Conservation (phyloP, 148 eudicot genomes). For the Vaccinium corymbosum region DNA sequence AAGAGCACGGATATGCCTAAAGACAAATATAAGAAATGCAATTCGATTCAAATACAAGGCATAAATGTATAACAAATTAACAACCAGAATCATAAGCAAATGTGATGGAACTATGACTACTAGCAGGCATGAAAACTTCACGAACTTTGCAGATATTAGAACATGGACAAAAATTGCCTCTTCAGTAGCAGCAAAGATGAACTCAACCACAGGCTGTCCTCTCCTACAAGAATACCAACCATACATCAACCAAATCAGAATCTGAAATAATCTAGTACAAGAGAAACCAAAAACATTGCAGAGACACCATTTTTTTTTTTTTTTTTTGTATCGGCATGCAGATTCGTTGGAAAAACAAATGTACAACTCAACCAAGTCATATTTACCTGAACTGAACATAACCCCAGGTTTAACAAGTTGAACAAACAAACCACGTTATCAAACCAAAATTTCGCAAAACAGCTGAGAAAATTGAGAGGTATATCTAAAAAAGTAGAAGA, state of each 20-base stretch:
- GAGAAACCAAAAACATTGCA: not conserved
- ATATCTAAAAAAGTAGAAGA: not conserved
- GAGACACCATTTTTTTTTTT: not conserved
- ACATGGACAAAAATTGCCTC: constrained; percentile 86
- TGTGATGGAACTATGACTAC: not conserved
- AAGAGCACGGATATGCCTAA: constrained; percentile 81
- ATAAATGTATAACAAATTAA: not conserved
- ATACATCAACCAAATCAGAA: constrained; percentile 9
- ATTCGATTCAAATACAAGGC: not conserved
- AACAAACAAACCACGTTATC: not conserved
- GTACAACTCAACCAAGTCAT: not conserved
- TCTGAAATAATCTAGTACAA: not conserved
- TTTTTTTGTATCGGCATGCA: no score
- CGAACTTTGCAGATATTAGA: constrained; percentile 78
- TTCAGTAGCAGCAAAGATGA: constrained; percentile 86
- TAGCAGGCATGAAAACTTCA: constrained; percentile 18
- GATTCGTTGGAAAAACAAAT: not conserved
- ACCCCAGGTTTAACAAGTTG: not conserved
- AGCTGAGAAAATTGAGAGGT: not conserved
- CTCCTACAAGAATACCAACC: constrained; percentile 51
- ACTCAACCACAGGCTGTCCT: constrained; percentile 85
- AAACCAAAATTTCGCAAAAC: not conserved
- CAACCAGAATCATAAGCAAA: not conserved
- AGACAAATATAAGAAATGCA: constrained; percentile 18
- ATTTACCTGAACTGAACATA: not conserved